Evolutionary conservation across 331 rosid genomes (phyloP), one percentile per base, ranked within the genome.

Genomic region (Rosa hybrid): DNA sequence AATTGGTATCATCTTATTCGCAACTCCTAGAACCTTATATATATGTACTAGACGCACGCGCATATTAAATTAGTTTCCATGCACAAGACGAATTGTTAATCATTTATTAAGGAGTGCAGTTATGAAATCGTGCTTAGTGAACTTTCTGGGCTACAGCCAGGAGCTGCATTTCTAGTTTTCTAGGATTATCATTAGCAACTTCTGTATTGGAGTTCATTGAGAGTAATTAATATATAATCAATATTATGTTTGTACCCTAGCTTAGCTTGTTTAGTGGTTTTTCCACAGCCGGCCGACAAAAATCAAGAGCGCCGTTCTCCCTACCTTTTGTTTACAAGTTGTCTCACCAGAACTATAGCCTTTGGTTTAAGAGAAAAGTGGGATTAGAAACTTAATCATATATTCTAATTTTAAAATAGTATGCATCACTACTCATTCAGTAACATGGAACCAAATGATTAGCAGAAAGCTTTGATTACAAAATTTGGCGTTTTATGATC

Each of bases 271-370:
- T 75, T 72, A 90, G 92, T 89, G 93, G 91, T 86, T 74, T 76
- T 82, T 84, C 84, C 95, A 88, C 96, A 82, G 90, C 94, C 88
- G 94, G 79, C 89, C 20, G 76, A 85, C 88, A 80, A 86, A 81
- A 81, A 81, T 79, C 50, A 60, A 82, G 70, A 77, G 21, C 71
- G 79, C 83, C 83, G 81, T 68, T 84, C 84, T 74, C 74, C 81
- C 81, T 72, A 83, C 83, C 68, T 77, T 67, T 46, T 60, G 63
- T 7, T 68, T 68, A 25, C 27, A 41, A 17, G 46, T 72, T 69
- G 77, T 51, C 60, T 78, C 71, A 65, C 45, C 44, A 64, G 68
- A 68, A 49, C 46, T 34, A 34, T 75, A 81, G 80, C 77, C 86
- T 85, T 71, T 83, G 49, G 20, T 81, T 80, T 8, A 80, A 82